A percentile compares a stretch with the other conserved stretches of the same genome.
phyloP scores from a whole-genome alignment of 1,139 yeast species.

The Arxiozyma bovina region DNA sequence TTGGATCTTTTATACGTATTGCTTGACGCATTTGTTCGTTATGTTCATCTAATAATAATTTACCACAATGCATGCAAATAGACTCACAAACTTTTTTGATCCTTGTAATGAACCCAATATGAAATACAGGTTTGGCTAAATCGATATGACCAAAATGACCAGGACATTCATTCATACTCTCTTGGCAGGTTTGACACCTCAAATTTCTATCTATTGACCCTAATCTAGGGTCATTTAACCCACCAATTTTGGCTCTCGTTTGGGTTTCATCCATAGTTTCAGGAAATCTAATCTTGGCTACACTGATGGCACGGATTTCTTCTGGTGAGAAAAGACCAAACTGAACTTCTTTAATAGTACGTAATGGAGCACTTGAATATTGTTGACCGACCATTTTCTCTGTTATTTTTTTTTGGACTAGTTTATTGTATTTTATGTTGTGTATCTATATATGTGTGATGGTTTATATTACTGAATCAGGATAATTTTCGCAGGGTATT shows the following conservation, averaged over 20 bases:
- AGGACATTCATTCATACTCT: conserved; percentile 98
- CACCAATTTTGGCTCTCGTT: conserved; percentile 91
- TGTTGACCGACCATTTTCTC: conserved; percentile 49
- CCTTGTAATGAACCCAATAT: conserved; percentile 87
- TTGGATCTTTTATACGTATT: conserved; percentile 81
- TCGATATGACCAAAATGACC: conserved; percentile 99
- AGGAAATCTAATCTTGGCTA: conserved; percentile 94
- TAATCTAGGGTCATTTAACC: conserved; percentile 90
- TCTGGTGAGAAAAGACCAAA: conserved; percentile 97
- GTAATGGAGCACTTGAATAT: conserved; percentile 94
- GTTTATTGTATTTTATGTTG: neutral
- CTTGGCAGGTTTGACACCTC: conserved; percentile 98
- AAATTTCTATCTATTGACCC: conserved; percentile 96
- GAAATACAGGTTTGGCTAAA: conserved; percentile 95
- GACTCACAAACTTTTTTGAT: conserved; percentile 93
- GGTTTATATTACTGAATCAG: neutral
- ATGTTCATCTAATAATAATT: conserved; percentile 75
- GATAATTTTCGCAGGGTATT: neutral
- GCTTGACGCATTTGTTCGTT: conserved; percentile 87
- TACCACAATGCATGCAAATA: conserved; percentile 98
- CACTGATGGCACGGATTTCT: conserved; percentile 93
- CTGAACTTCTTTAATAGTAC: conserved; percentile 95
- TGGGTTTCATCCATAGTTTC: conserved; percentile 98
- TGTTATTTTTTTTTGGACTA: neutral
- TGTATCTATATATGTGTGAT: neutral